phyloP scores from a whole-genome alignment of 2,329 filamentous ascomycete genomes.

The Aspergillaceae sp. region DNA sequence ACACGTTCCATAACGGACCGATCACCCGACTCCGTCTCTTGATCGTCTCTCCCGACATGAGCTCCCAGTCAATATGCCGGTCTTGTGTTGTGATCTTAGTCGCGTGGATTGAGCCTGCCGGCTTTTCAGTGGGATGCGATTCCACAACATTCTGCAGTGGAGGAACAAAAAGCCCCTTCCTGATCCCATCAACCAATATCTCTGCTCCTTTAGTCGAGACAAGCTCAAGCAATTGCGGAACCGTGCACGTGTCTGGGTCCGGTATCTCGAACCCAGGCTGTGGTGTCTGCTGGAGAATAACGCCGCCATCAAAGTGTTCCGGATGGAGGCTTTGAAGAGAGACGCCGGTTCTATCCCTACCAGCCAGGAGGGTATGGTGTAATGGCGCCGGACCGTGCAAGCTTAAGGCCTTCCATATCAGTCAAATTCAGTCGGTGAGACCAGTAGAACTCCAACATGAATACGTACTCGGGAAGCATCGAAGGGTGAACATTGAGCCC shows the following conservation, averaged over 20 bases:
- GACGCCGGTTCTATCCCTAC: constrained; percentile 58
- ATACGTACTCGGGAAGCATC: constrained; percentile 65
- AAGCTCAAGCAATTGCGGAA: constrained; percentile 43
- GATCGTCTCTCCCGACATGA: constrained; percentile 46
- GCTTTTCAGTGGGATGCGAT: background rate
- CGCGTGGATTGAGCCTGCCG: constrained; percentile 45
- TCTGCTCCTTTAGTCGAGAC: constrained; percentile 59
- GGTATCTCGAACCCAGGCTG: constrained; percentile 47
- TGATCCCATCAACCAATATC: constrained; percentile 61
- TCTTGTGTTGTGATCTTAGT: constrained; percentile 64
- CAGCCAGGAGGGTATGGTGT: constrained; percentile 67
- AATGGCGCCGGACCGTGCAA: constrained; percentile 80
- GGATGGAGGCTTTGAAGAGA: constrained; percentile 80
- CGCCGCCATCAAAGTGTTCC: constrained; percentile 67
- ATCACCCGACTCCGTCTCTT: constrained; percentile 51
- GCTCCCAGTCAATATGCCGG: constrained; percentile 52
- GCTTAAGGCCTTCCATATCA: constrained; percentile 32
- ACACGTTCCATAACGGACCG: constrained; percentile 56
- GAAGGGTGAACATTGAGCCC: constrained; percentile 93
- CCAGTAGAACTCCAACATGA: background rate
- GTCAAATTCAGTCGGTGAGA: background rate
- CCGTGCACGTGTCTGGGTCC: constrained; percentile 40
- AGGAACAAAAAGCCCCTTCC: constrained; percentile 54
- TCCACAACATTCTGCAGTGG: constrained; percentile 36
- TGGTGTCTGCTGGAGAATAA: constrained; percentile 62